Evolutionary conservation across 768 basidiomycete species (phyloP).

Genomic region (Coprinellus micaceus): DNA sequence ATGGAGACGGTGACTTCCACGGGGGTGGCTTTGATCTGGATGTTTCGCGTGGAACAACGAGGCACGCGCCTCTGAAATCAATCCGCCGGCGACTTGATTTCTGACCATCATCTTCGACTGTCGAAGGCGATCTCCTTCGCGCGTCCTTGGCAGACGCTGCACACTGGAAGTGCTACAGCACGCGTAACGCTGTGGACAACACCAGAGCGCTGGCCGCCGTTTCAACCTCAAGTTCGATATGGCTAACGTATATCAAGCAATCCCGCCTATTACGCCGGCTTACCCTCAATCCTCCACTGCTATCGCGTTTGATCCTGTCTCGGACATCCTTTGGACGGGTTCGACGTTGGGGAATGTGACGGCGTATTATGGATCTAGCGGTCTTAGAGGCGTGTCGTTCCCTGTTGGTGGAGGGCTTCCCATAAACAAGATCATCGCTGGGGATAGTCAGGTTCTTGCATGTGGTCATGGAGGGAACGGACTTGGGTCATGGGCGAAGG

Average conservation of each 20-base stretch:
- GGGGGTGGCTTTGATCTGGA: too few relatives aligned
- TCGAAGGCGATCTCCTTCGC: too few relatives aligned
- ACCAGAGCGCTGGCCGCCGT: too few relatives aligned
- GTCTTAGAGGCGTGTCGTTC: conserved; percentile 68
- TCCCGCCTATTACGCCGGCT: conserved; percentile 10
- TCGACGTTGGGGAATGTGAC: conserved; percentile 64
- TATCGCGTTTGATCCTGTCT: conserved; percentile 85
- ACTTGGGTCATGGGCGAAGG: conserved; percentile 78
- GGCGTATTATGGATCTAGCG: conserved; percentile 62
- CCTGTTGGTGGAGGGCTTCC: conserved; percentile 63
- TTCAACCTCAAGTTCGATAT: neutral
- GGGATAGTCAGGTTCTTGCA: conserved; percentile 76
- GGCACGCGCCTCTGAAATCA: too few relatives aligned
- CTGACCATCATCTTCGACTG: too few relatives aligned
- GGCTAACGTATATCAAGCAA: conserved; percentile 11
- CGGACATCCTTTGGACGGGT: conserved; percentile 88
- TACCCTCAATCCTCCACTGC: conserved; percentile 62
- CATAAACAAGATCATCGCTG: conserved; percentile 72
- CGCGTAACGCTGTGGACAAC: too few relatives aligned
- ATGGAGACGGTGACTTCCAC: too few relatives aligned
- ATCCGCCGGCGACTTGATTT: too few relatives aligned
- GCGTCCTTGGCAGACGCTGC: too few relatives aligned
- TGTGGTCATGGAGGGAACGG: conserved; percentile 57
- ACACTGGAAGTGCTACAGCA: too few relatives aligned
- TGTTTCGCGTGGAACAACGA: too few relatives aligned